Percentiles rank a stretch among this genome's conserved stretches.
phyloP scores from a whole-genome alignment of 352 stramenopile genomes.

The Globisporangium parvum region DNA sequence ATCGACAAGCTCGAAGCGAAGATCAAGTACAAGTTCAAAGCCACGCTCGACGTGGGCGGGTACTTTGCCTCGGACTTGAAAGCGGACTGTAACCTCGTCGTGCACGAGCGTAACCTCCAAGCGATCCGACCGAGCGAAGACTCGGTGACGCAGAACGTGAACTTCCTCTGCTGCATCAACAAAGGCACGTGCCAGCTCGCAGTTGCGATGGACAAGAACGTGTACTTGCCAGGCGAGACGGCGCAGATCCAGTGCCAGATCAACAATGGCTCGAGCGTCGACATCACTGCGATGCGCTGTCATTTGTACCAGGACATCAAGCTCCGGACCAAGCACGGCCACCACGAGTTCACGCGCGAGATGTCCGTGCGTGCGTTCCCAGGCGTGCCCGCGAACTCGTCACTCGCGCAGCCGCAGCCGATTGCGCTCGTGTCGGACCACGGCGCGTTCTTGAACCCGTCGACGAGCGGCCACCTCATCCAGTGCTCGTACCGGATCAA shows the following conservation, averaged over 20 bases:
- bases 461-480: conserved; percentile 42
- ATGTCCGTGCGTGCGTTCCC: conserved; percentile 42
- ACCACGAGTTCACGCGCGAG: conserved; percentile 29
- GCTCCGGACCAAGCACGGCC: conserved; percentile 24
- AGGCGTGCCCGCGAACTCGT: conserved; percentile 28
- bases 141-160: conserved; percentile 44
- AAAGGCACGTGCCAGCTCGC: conserved; percentile 42
- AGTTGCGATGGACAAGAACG: conserved; percentile 71
- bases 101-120: conserved; percentile 50
- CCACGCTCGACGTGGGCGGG: conserved; percentile 52
- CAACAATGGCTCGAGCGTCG: conserved; percentile 45
- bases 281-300: conserved; percentile 57
- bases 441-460: conserved; percentile 31
- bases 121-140: conserved; percentile 41
- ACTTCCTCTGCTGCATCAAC: conserved; percentile 61
- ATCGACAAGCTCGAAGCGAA: conserved; percentile 40
- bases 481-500: conserved; percentile 52
- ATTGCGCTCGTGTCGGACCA: conserved; percentile 29
- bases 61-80: conserved; percentile 64
- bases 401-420: conserved; percentile 41
- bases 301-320: conserved; percentile 48
- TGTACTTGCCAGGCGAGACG: conserved; percentile 55
- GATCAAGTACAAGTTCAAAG: conserved; percentile 81
- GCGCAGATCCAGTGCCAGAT: conserved; percentile 57
- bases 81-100: conserved; percentile 41